Evolutionary conservation across 768 basidiomycete species (phyloP).

Genomic region (Grammothele lineata): DNA sequence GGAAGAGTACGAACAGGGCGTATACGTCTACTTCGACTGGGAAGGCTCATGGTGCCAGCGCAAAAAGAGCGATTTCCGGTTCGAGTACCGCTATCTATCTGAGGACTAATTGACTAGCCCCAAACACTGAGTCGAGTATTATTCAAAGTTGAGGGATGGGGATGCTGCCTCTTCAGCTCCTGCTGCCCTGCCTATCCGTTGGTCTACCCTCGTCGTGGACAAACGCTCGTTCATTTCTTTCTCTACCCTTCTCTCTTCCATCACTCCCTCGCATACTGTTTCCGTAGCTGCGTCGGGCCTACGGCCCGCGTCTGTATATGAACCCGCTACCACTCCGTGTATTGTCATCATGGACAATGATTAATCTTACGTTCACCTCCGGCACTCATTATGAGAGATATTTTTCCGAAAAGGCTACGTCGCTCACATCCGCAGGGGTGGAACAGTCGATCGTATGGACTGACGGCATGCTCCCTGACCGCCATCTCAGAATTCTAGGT

Average conservation of each 20-base stretch:
- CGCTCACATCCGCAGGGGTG: neutral
- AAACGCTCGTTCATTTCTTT: neutral
- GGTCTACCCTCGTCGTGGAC: neutral
- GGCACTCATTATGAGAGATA: too few species aligned
- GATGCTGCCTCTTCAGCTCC: neutral
- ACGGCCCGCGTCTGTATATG: constrained; percentile 8
- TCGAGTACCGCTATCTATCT: constrained; percentile 91
- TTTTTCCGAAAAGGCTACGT: too few species aligned
- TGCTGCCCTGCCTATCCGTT: too few species aligned
- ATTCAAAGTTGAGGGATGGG: neutral
- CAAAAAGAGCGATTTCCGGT: constrained; percentile 97
- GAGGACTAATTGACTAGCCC: constrained; percentile 56
- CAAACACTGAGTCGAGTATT: neutral
- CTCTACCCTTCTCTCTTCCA: constrained; percentile 4
- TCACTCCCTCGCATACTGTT: neutral
- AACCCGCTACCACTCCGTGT: constrained; percentile 12
- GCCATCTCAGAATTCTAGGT: too few species aligned
- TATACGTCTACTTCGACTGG: constrained; percentile 99
- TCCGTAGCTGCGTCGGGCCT: neutral
- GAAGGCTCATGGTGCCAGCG: constrained; percentile 98
- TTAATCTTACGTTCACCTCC: too few species aligned
- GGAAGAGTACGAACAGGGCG: constrained; percentile 98
- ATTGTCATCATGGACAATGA: constrained; percentile 6
- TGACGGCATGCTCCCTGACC: too few species aligned
- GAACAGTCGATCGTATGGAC: too few species aligned